A percentile compares a stretch with the other conserved stretches of the same genome.
These are phyloP conservation scores for Pseudopithomyces chartarum DNA, from an alignment of 2,329 filamentous ascomycete species.

Conservation along the genomic window DNA sequence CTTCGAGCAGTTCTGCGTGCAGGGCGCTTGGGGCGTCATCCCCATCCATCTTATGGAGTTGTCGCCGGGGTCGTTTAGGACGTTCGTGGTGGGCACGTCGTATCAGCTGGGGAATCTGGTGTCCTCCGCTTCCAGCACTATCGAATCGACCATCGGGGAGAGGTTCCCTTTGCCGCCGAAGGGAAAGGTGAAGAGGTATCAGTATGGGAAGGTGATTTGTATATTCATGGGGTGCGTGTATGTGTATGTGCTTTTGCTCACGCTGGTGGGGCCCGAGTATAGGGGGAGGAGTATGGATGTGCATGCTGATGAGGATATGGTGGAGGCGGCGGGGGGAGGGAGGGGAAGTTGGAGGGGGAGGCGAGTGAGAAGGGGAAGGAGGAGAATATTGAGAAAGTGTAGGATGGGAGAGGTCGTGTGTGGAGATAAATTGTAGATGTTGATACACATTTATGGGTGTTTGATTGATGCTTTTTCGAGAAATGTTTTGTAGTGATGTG, in stretches of 20 bases:
- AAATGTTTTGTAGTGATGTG: too few relatives aligned
- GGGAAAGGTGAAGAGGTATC: conserved; percentile 40
- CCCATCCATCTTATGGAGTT: conserved; percentile 78
- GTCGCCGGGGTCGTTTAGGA: conserved; percentile 72
- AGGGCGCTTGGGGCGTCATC: conserved; percentile 52
- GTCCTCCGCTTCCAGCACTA: conserved; percentile 71
- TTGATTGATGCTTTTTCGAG: background rate
- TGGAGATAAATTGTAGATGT: too few relatives aligned
- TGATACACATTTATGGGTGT: too few relatives aligned
- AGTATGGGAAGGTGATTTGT: conserved; percentile 82
- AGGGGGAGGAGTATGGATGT: conserved; percentile 42
- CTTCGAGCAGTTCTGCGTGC: conserved; percentile 66
- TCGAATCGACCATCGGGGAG: conserved; percentile 77
- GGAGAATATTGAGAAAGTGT: conserved; percentile 9
- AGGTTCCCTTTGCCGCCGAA: conserved; percentile 70
- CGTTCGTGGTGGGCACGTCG: conserved; percentile 73
- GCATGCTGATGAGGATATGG: conserved; percentile 41
- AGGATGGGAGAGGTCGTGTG: too few relatives aligned
- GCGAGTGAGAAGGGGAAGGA: conserved; percentile 11
- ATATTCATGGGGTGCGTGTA: conserved; percentile 91
- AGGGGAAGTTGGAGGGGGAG: conserved; percentile 9
- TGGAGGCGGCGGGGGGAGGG: conserved; percentile 25
- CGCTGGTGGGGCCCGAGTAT: conserved; percentile 64
- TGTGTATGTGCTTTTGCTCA: conserved; percentile 65
- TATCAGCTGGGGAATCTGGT: conserved; percentile 81